Evolutionary conservation across 163 green algal species (phyloP), one percentile per base, ranked within the genome.

Genomic region (Picocystis sp.): DNA sequence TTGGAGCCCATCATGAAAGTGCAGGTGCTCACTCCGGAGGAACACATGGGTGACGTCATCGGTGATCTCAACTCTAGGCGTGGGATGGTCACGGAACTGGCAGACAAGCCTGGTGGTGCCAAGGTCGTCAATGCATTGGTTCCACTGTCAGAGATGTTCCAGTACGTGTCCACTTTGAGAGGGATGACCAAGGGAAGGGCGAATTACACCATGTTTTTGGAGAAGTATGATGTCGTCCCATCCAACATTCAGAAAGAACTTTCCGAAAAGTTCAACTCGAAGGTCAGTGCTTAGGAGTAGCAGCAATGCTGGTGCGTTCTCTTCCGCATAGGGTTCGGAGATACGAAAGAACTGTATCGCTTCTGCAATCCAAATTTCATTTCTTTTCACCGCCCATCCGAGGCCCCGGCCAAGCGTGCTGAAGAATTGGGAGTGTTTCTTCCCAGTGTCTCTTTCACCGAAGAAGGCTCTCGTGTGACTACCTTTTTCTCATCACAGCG

Each of bases 41-140:
- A 99, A 57, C 79, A 94, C 74, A 94, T 99, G 87, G 91, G 91
- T 45, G 91, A 98, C 58, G 91, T 99, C 43, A 97, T 99, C 46
- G 91, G 91, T 34, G 87, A 97, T 81, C 66, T 99, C 38, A 97
- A 97, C 79, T 92, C 77, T 11, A 78, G 91, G 43, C 75, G 91
- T 44, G 91, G 91, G 55, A 69, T 94, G 56, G 69, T 93, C 19
- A 63, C 64, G 25, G 66, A 80, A 55, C 82, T 92, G 42, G 70
- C 77, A 0, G 91, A 98, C 76, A 89, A 87, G 71, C 83, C 86
- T 5, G 90, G 81, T 46, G 79, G 79, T 70, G 81, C 93, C 68
- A 96, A 95, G 86, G 72, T 82, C 15, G 67, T 95, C 62, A 75
- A 81, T 59, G 83, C 88, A 6, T 75, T 58, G 25, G 91, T 98